A percentile compares a stretch with the other conserved stretches of the same genome.
These are phyloP conservation scores for Paxillus rubicundulus DNA, from an alignment of 768 basidiomycete genomes.

Conservation along the genomic window DNA sequence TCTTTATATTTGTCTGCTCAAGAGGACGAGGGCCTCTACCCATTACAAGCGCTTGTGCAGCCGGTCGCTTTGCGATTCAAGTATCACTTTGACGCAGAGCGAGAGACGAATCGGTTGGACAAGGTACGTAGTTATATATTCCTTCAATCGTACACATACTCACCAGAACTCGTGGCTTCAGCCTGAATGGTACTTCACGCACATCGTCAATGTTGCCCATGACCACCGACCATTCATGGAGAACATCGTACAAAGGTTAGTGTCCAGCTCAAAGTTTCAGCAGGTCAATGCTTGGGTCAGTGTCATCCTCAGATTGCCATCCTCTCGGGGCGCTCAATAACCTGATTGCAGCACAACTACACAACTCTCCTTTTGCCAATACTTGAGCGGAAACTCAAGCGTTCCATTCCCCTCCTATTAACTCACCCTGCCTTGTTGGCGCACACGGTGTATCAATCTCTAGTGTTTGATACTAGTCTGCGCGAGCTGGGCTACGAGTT, in stretches of 20 bases:
- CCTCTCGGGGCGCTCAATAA: slow-evolving; percentile 1
- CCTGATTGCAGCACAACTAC: slow-evolving; percentile 71
- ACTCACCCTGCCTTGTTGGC: slow-evolving; percentile 82
- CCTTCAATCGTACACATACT: not conserved
- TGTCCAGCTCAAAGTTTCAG: slow-evolving; percentile 60
- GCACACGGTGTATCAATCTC: slow-evolving; percentile 91
- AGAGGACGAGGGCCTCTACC: slow-evolving; percentile 61
- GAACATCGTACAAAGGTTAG: slow-evolving; percentile 63
- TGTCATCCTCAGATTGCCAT: not conserved
- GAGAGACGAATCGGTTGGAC: slow-evolving; percentile 88
- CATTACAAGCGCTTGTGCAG: slow-evolving; percentile 79
- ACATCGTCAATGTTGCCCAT: slow-evolving; percentile 82
- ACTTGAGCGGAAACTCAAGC: slow-evolving; percentile 70
- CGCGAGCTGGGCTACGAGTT: slow-evolving; percentile 71
- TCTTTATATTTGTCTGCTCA: slow-evolving; percentile 35
- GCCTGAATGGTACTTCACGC: slow-evolving; percentile 98
- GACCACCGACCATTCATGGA: slow-evolving; percentile 85
- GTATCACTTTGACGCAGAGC: slow-evolving; percentile 88
- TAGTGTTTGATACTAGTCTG: slow-evolving; percentile 81
- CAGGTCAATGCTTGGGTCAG: slow-evolving; percentile 75
- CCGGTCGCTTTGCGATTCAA: slow-evolving; percentile 87
- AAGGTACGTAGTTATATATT: slow-evolving; percentile 55
- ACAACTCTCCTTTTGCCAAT: slow-evolving; percentile 74
- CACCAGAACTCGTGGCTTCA: slow-evolving; percentile 27
- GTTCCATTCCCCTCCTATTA: slow-evolving; percentile 71